Percentiles rank a stretch among this genome's conserved stretches.
Conservation (phyloP, 106 monocot species). For the Ottelia alismoides region DNA sequence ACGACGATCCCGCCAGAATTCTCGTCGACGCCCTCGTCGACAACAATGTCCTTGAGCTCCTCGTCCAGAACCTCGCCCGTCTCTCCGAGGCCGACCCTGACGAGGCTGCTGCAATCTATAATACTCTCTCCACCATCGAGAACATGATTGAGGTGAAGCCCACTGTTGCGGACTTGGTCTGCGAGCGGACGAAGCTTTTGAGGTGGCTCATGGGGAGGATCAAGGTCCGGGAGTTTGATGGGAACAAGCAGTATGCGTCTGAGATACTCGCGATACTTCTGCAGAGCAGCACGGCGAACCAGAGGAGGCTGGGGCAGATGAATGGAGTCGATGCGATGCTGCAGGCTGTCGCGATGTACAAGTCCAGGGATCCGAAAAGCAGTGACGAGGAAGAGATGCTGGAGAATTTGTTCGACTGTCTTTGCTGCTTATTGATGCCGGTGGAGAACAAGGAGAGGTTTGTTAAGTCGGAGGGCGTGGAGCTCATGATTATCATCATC, state of each 20-base stretch:
- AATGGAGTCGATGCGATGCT: constrained; percentile 88
- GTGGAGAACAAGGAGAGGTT: constrained; percentile 94
- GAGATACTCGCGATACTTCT: constrained; percentile 79
- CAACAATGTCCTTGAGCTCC: constrained; percentile 75
- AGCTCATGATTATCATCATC: constrained; percentile 91
- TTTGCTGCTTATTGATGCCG: constrained; percentile 93
- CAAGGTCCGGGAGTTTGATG: constrained; percentile 82
- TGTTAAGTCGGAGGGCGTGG: constrained; percentile 47
- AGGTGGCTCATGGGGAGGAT: constrained; percentile 31
- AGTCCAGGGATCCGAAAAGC: constrained; percentile 89
- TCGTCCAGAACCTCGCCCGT: constrained; percentile 72
- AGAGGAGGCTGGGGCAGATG: constrained; percentile 89
- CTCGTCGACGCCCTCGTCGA: constrained; percentile 75
- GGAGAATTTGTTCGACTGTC: constrained; percentile 92
- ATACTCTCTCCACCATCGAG: constrained; percentile 65
- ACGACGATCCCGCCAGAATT: constrained; percentile 47
- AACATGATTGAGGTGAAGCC: constrained; percentile 63
- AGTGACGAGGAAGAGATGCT: constrained; percentile 96
- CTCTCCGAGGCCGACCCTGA: constrained; percentile 84
- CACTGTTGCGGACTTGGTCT: constrained; percentile 53
- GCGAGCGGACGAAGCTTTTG: constrained; percentile 79
- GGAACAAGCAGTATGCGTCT: constrained; percentile 37
- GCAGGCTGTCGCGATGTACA: constrained; percentile 96
- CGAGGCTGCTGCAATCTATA: constrained; percentile 69
- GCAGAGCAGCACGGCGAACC: constrained; percentile 80